These are phyloP conservation scores for Fusarium austroafricanum DNA, from an alignment of 2,329 filamentous ascomycete genomes.

Conservation along the genomic window DNA sequence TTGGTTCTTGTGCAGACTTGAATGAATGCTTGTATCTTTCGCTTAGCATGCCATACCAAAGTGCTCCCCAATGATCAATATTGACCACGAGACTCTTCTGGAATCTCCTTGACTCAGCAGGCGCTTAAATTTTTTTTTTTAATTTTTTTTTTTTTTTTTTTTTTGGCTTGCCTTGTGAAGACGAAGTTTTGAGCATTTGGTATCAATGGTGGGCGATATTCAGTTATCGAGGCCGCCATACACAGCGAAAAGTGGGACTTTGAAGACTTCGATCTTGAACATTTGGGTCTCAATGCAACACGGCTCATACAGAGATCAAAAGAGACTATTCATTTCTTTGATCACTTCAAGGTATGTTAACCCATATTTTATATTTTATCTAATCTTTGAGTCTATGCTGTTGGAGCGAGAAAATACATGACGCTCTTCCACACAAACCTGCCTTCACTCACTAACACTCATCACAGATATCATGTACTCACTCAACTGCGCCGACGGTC, in stretches of 20 bases:
- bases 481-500: constrained; percentile 49
- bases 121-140: too few species aligned
- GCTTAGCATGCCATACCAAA: too few species aligned
- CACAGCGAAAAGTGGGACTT: constrained; percentile 37
- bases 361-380: accelerated
- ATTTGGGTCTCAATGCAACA: not conserved
- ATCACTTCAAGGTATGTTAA: not conserved
- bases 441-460: constrained; percentile 7
- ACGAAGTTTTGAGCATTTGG: not conserved
- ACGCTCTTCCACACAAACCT: not conserved
- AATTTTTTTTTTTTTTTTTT: too few species aligned
- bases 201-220: constrained; percentile 36
- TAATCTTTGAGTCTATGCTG: accelerated
- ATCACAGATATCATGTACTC: constrained; percentile 47
- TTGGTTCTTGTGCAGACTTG: not conserved
- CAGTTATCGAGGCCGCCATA: constrained; percentile 47
- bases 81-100: not conserved
- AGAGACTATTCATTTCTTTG: not conserved
- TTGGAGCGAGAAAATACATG: accelerated
- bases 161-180: not conserved
- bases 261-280: constrained; percentile 37
- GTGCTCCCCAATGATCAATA: not conserved
- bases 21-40: too few species aligned
- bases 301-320: not conserved
- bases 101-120: not conserved